Evolutionary conservation across 148 eudicot species (phyloP), one percentile per base, ranked within the genome.

Genomic region (Chenopodium quinoa): DNA sequence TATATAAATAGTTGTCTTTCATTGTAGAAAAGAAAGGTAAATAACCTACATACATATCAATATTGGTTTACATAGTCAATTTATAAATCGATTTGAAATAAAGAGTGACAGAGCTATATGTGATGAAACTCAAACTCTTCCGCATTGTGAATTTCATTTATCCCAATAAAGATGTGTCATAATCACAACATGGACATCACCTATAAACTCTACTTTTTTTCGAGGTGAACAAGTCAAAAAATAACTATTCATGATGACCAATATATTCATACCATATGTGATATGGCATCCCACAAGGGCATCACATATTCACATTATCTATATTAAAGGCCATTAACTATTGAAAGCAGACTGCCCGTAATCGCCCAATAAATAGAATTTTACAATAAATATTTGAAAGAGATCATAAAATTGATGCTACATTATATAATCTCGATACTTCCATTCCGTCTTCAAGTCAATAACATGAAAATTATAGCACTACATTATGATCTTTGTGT

Each of bases 301-400:
- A 29, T 14, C 44, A 68, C 27, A 27, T 27, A 27, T 27, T 27
- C 27, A 27, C 73, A 69, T 34, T 69, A 37, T 37, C 73, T 69
- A 40, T 40, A 29, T 11, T 66, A 68, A 68, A 68, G 47, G n/a
- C 1, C 73, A 69, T 69, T 69, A 14, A 32, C 32, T 34, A 32
- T 4, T 27, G 71, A 29, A 20, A 34, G 37, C 73, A 69, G 1
- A 22, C 44, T 6, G 37, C 44, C 73, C 46, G n/a, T 66, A 23
- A 66, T 66, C 44, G 13, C 16, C 71, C 80, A 78, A 78, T 78
- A 9, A 65, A 44, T 27, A 7, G 14, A 22, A 44, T 5, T 32
- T 64, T 11, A 60, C 80, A 78, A 78, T 66, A 64, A 78, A 46
- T 78, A 44, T 25, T 65, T 29, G 80, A 78, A 29, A 78, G 14